Evolutionary conservation across 805 yeast species (phyloP).

Genomic region (Saccharomycopsis lassenensis): DNA sequence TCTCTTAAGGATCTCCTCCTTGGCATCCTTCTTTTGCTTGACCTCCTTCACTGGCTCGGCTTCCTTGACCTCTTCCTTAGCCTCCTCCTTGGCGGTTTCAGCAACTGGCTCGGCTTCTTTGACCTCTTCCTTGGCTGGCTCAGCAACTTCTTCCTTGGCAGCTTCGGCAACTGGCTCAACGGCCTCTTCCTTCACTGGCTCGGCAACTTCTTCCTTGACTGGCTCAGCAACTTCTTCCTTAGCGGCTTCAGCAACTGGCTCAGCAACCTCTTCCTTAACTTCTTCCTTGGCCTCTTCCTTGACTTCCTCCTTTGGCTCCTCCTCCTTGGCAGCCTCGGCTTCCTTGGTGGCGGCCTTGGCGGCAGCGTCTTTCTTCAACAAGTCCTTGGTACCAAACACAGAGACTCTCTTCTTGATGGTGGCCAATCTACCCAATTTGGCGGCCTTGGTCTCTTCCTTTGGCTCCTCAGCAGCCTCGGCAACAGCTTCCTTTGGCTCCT

Average conservation of each 20-base stretch:
- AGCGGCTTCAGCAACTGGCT: conserved; percentile 5
- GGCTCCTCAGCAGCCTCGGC: conserved; percentile 6
- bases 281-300: conserved; percentile 6
- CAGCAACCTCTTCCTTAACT: neutral
- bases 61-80: conserved; percentile 14
- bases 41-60: conserved; percentile 4
- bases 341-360: conserved; percentile 1
- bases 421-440: conserved; percentile 4
- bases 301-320: neutral
- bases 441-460: conserved; percentile 1
- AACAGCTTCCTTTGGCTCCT: conserved; percentile 9
- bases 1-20: conserved; percentile 8
- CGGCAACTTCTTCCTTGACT: conserved; percentile 11
- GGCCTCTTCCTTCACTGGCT: conserved; percentile 12
- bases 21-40: neutral
- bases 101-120: conserved; percentile 9
- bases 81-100: conserved; percentile 7
- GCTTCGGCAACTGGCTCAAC: conserved; percentile 16
- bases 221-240: conserved; percentile 18
- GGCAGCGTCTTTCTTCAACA: neutral
- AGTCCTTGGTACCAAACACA: conserved; percentile 9
- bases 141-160: conserved; percentile 15
- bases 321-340: neutral
- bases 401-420: conserved; percentile 15
- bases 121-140: conserved; percentile 12